Base-by-base conservation (phyloP, 2,329 filamentous ascomycete genomes). In the Fusarium odoratissimum region DNA sequence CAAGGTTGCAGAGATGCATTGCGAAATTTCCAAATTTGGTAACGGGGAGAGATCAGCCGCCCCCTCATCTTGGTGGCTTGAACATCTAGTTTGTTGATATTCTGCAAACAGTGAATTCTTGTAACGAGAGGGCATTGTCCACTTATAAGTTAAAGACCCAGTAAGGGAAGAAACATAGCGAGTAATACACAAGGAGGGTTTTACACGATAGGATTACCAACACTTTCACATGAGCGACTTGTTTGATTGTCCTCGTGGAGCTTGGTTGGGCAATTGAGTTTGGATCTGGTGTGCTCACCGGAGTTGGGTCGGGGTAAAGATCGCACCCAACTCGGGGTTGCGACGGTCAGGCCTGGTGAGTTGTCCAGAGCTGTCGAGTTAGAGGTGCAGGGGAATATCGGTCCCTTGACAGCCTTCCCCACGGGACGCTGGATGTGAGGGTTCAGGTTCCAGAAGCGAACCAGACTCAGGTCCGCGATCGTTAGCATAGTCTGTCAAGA, bases 161-260 rank as follows among this genome's bases (percentile, higher is more conserved):
- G 30, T n/a, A 21, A n/a, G 19, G 30, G n/a, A 37, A 48, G 28
- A 38, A 63, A 44, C 37, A 28, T 48, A 51, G 23, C 35, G 28
- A 57, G 35, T 40, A 62, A 44, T 56, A 49, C 23, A 40, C 57
- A 60, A 30, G 17, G 42, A 59, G 56, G 58, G 54, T 51, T 42
- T 63, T 66, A 73, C 63, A 44, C 46, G 33, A 75, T 58, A 55
- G 19, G 10, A 75, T 75, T 65, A 71, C 35, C 69, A 71, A 69
- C 71, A n/a, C 23, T 35, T 62, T 64, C 38, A 51, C 19, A 49
- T 51, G 58, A 64, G 64, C 37, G 62, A 67, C 46, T 73, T 67
- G 61, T 55, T 71, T 28, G 31, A 62, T 46, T 38, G 44, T 45
- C 25, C 28, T 35, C 45, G 23, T 51, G 42, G 67, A 68, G 35